Evolutionary conservation across 208 protist species (phyloP).

Genomic region (Trypanosoma rangeli): DNA sequence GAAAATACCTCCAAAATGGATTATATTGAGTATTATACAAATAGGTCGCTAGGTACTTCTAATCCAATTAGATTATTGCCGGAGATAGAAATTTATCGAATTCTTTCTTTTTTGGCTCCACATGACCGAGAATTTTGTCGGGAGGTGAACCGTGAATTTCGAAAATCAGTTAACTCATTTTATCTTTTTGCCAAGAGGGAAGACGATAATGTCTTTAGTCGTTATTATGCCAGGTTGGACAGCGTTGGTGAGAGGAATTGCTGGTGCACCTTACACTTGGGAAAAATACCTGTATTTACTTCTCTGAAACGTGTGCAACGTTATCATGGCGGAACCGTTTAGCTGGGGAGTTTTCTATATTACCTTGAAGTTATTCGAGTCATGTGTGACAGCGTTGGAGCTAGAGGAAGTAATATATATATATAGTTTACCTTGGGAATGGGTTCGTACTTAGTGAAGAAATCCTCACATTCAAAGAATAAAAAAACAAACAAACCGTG

Average conservation of each 20-base stretch:
- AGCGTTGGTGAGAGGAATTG: background rate
- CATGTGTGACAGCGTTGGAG: no score
- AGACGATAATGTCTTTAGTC: slow-evolving; percentile 17
- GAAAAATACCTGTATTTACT: slow-evolving; percentile 2
- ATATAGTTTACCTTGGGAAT: no score
- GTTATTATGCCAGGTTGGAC: slow-evolving; percentile 17
- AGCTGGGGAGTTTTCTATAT: background rate
- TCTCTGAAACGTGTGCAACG: background rate
- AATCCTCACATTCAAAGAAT: no score
- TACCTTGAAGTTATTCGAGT: no score
- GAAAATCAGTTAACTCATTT: slow-evolving; percentile 18
- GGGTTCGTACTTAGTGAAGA: no score
- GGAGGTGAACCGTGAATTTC: slow-evolving; percentile 20
- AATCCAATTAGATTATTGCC: slow-evolving; percentile 16
- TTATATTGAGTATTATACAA: slow-evolving; percentile 20
- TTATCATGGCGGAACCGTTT: background rate
- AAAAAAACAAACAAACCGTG: no score
- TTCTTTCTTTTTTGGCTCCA: slow-evolving; percentile 18
- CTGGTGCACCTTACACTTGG: slow-evolving; percentile 12
- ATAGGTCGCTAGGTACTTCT: slow-evolving; percentile 12
- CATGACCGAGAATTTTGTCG: slow-evolving; percentile 16
- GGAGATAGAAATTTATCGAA: slow-evolving; percentile 16
- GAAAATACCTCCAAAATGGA: slow-evolving; percentile 10
- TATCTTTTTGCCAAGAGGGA: slow-evolving; percentile 25
- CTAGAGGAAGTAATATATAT: no score